Percentiles rank a stretch among this genome's conserved stretches.
phyloP scores from a whole-genome alignment of 2,329 filamentous ascomycete species.

The Monilinia fructigena region DNA sequence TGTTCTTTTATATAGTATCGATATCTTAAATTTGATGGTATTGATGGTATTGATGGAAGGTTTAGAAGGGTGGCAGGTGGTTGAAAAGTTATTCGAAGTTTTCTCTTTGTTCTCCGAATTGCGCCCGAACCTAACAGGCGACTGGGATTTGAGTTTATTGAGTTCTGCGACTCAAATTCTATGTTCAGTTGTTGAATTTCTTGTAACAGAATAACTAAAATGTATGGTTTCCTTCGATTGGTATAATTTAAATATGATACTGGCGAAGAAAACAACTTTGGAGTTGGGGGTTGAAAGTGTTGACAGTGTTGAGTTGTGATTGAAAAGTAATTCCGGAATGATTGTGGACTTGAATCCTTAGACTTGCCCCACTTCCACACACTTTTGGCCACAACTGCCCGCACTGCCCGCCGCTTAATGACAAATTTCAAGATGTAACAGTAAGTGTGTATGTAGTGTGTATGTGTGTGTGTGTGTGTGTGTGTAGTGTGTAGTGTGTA shows the following conservation, averaged over 20 bases:
- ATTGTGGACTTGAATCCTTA: slow-evolving; percentile 10
- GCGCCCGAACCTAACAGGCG: slow-evolving; percentile 4
- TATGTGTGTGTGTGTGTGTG: too few relatives aligned
- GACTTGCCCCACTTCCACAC: slow-evolving; percentile 12
- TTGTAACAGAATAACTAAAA: not conserved
- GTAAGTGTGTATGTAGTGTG: not conserved
- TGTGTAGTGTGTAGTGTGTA: too few relatives aligned
- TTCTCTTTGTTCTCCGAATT: slow-evolving; percentile 21
- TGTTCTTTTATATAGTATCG: slow-evolving; percentile 11
- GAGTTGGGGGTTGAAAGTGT: not conserved
- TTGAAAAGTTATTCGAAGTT: slow-evolving; percentile 1
- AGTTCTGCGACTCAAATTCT: not conserved
- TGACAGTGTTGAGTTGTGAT: slow-evolving; percentile 1
- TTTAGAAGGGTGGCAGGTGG: not conserved
- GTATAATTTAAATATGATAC: not conserved
- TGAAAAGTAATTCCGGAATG: slow-evolving; percentile 14
- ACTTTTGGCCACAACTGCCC: not conserved
- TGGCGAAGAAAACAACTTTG: not conserved
- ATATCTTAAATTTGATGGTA: not conserved
- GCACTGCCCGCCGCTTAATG: not conserved
- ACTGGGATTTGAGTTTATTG: not conserved
- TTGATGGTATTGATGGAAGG: not conserved
- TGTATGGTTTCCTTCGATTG: not conserved
- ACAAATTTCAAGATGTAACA: slow-evolving; percentile 12
- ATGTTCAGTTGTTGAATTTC: not conserved